Conservation (phyloP, 257 asterid genomes). For the Solanum arcanum region DNA sequence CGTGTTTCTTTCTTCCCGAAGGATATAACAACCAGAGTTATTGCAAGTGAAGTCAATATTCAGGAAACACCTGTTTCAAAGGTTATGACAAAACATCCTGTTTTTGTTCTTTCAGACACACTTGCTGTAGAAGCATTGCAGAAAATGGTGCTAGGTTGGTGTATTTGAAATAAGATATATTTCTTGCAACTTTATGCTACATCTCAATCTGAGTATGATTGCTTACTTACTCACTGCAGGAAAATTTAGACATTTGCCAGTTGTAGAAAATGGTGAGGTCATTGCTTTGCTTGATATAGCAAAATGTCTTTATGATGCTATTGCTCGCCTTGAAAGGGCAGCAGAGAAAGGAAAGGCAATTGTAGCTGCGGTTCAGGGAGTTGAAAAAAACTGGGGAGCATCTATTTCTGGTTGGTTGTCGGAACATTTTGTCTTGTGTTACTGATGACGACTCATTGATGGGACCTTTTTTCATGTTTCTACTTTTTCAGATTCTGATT, state of each 20-base stretch:
- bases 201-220: background rate
- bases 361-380: slow-evolving; percentile 96
- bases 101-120: slow-evolving; percentile 84
- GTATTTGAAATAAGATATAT: background rate
- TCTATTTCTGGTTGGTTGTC: slow-evolving; percentile 57
- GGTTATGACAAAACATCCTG: slow-evolving; percentile 86
- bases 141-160: slow-evolving; percentile 91
- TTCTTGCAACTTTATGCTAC: background rate
- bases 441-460: background rate
- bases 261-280: slow-evolving; percentile 94
- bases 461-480: background rate
- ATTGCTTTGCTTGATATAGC: slow-evolving; percentile 89
- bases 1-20: slow-evolving; percentile 3
- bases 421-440: background rate
- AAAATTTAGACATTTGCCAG: slow-evolving; percentile 91
- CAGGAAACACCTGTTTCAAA: slow-evolving; percentile 77
- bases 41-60: slow-evolving; percentile 65
- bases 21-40: slow-evolving; percentile 81
- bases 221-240: slow-evolving; percentile 30
- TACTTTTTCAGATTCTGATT: slow-evolving; percentile 48
- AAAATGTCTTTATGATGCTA: slow-evolving; percentile 88
- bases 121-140: slow-evolving; percentile 97
- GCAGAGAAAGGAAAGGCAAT: slow-evolving; percentile 98
- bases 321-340: slow-evolving; percentile 93
- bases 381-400: slow-evolving; percentile 91